A percentile compares a stretch with the other conserved stretches of the same genome.
These are phyloP conservation scores for Colletotrichum spaethianum DNA, from an alignment of 2,329 filamentous ascomycete species.

Conservation along the genomic window DNA sequence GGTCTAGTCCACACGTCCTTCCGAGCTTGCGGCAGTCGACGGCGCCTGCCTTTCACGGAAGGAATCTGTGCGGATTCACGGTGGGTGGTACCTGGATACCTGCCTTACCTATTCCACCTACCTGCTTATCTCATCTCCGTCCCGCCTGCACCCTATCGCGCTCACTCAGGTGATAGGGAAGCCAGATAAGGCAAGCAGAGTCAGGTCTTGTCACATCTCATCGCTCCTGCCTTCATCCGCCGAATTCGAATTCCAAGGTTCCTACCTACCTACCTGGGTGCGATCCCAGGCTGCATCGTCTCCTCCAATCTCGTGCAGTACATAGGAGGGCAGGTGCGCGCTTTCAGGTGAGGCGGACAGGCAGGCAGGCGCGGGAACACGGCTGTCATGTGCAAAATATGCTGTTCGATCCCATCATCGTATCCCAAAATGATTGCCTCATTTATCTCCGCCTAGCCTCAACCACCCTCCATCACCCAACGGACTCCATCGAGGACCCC, in stretches of 20 bases:
- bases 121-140: not conserved
- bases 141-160: no score
- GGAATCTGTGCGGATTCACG: not conserved
- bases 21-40: not conserved
- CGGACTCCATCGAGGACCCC: not conserved
- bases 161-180: no score
- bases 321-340: not conserved
- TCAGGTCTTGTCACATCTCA: no score
- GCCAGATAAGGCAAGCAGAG: no score
- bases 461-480: not conserved
- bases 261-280: not conserved
- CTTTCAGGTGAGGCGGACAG: not conserved
- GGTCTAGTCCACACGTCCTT: not conserved
- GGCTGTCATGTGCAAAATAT: not conserved
- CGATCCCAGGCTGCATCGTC: not conserved
- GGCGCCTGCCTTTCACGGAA: not conserved
- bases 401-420: not conserved
- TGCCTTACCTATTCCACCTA: not conserved
- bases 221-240: not conserved
- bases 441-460: not conserved
- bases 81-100: not conserved
- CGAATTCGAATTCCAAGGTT: not conserved
- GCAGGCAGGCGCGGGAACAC: not conserved
- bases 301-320: not conserved
- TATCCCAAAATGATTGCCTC: slow-evolving; percentile 2